phyloP scores from a whole-genome alignment of 805 yeast genomes.

The Ogataea wickerhamii region DNA sequence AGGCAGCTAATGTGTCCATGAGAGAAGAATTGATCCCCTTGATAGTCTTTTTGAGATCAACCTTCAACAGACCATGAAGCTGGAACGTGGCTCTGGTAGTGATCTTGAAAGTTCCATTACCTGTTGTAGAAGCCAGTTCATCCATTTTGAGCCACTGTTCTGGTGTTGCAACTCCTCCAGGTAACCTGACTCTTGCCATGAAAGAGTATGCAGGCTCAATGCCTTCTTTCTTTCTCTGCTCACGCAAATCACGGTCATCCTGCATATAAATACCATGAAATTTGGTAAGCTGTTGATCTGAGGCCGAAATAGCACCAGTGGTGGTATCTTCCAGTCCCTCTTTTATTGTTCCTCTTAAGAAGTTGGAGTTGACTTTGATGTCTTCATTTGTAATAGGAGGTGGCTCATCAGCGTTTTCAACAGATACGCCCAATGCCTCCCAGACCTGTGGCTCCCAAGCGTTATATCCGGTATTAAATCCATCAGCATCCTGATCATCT shows the following conservation, averaged over 20 bases:
- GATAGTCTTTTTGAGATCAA: slow-evolving; percentile 82
- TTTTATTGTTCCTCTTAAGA: slow-evolving; percentile 86
- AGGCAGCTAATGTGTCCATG: slow-evolving; percentile 94
- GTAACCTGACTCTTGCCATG: slow-evolving; percentile 93
- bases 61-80: slow-evolving; percentile 90
- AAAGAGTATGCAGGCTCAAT: slow-evolving; percentile 94
- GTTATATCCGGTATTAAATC: slow-evolving; percentile 85
- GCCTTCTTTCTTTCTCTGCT: slow-evolving; percentile 87
- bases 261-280: slow-evolving; percentile 99
- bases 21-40: slow-evolving; percentile 88
- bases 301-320: slow-evolving; percentile 88
- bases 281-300: slow-evolving; percentile 90
- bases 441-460: slow-evolving; percentile 83
- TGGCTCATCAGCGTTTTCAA: slow-evolving; percentile 86
- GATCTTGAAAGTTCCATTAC: slow-evolving; percentile 89
- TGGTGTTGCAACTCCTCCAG: slow-evolving; percentile 89
- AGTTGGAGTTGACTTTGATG: slow-evolving; percentile 84
- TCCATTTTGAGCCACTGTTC: slow-evolving; percentile 86
- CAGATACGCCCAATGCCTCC: slow-evolving; percentile 87
- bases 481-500: slow-evolving; percentile 97
- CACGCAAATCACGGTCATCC: slow-evolving; percentile 95
- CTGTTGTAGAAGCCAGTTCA: slow-evolving; percentile 72
- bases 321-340: slow-evolving; percentile 77
- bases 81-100: slow-evolving; percentile 98
- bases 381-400: slow-evolving; percentile 91